These are phyloP conservation scores for Pyrus hybrid DNA, from an alignment of 331 rosid species.

Conservation along the genomic window DNA sequence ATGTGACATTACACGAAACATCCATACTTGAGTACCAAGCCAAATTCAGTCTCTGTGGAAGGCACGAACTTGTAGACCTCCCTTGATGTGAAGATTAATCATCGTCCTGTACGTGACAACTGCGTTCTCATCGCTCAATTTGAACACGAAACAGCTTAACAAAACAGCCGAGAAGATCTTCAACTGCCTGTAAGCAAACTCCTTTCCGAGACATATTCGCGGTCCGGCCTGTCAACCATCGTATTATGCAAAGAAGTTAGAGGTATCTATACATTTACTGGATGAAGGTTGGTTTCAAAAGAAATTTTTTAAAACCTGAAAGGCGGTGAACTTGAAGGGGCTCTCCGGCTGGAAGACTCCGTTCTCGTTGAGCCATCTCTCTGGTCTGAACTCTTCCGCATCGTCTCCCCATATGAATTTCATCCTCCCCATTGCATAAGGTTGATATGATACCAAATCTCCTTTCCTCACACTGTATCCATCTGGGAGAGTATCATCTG, in stretches of 20 bases:
- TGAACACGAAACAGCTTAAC: constrained; percentile 49
- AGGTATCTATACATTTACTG: background rate
- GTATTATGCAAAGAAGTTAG: background rate
- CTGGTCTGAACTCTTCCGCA: constrained; percentile 70
- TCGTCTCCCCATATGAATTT: constrained; percentile 82
- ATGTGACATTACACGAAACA: background rate
- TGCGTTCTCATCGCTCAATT: constrained; percentile 43
- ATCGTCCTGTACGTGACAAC: constrained; percentile 60
- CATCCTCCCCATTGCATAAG: constrained; percentile 97
- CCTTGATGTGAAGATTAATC: constrained; percentile 74
- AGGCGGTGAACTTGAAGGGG: constrained; percentile 81
- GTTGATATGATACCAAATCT: constrained; percentile 60
- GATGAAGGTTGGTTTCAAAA: background rate
- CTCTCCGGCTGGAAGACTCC: constrained; percentile 57
- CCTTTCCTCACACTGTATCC: constrained; percentile 69
- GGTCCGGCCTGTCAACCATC: constrained; percentile 64
- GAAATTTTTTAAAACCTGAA: constrained; percentile 49
- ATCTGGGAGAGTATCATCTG: constrained; percentile 79
- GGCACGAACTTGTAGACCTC: constrained; percentile 55
- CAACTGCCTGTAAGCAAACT: constrained; percentile 85
- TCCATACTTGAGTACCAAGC: background rate
- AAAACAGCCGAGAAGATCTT: constrained; percentile 61
- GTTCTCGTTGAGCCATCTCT: constrained; percentile 68
- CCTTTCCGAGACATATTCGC: constrained; percentile 77
- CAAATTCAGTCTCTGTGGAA: constrained; percentile 27